phyloP scores from a whole-genome alignment of 2,329 filamentous ascomycete genomes.

The Colletotrichum liaoningense region DNA sequence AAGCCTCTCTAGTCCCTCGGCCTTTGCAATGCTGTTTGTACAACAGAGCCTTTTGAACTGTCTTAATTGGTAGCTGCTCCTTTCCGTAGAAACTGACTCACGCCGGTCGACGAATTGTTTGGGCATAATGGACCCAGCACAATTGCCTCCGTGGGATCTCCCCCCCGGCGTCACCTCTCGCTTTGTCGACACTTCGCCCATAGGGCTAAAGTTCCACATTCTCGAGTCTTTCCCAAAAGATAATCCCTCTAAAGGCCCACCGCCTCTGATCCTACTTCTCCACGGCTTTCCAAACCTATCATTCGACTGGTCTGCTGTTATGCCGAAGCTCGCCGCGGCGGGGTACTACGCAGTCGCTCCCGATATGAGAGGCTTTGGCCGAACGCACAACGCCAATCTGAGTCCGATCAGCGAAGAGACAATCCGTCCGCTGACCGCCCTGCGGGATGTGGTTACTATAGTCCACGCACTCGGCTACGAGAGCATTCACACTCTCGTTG shows the following conservation, averaged over 20 bases:
- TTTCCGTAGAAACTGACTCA: background rate
- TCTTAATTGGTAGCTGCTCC: background rate
- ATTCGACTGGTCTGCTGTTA: conserved; percentile 75
- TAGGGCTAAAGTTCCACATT: conserved; percentile 71
- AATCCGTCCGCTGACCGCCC: conserved; percentile 60
- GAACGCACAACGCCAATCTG: conserved; percentile 53
- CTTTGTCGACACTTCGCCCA: conserved; percentile 60
- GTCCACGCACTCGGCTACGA: conserved; percentile 71
- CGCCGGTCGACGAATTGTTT: background rate
- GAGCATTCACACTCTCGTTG: conserved; percentile 68
- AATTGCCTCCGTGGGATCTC: conserved; percentile 45
- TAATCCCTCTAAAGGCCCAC: conserved; percentile 39
- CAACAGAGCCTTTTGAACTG: background rate
- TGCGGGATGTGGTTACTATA: conserved; percentile 71
- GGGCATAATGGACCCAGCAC: background rate
- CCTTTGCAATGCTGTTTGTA: background rate
- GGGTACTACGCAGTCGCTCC: conserved; percentile 76
- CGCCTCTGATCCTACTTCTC: conserved; percentile 69
- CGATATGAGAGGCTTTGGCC: conserved; percentile 76
- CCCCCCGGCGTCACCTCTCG: conserved; percentile 65
- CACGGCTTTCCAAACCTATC: conserved; percentile 78
- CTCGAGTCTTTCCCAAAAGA: conserved; percentile 60
- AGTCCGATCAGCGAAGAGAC: conserved; percentile 51
- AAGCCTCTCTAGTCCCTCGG: background rate
- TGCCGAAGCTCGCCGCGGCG: conserved; percentile 66